Conservation (phyloP, 2,329 filamentous ascomycete species). For the Hansfordia pulvinata region DNA sequence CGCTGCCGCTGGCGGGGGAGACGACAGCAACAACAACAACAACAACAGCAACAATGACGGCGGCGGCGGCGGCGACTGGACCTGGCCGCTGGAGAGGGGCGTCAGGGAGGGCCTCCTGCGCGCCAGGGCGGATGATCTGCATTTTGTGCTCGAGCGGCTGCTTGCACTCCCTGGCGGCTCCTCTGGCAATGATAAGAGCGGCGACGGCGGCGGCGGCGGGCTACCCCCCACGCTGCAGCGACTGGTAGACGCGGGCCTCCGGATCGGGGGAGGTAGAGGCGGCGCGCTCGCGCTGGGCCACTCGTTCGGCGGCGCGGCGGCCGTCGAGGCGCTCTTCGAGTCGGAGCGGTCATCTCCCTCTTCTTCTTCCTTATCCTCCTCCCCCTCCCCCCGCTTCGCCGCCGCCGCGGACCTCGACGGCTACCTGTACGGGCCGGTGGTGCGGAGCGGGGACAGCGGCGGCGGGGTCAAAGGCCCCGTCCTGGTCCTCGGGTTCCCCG, state of each 20-base stretch:
- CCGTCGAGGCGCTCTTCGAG: slow-evolving; percentile 7
- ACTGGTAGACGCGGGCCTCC: too few relatives aligned
- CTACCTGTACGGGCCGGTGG: slow-evolving; percentile 5
- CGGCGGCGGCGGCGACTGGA: slow-evolving; percentile 8
- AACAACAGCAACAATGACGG: too few relatives aligned
- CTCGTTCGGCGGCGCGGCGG: slow-evolving; percentile 7
- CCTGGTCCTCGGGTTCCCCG: slow-evolving; percentile 6
- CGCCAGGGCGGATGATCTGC: slow-evolving; percentile 8
- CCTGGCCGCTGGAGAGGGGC: slow-evolving; percentile 4
- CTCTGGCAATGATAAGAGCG: too few relatives aligned
- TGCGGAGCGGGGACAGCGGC: slow-evolving; percentile 2
- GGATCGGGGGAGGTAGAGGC: too few relatives aligned
- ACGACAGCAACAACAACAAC: too few relatives aligned
- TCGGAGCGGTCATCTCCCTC: too few relatives aligned
- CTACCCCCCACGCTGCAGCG: slow-evolving; percentile 1
- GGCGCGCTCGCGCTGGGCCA: slow-evolving; percentile 10
- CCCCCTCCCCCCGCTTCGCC: slow-evolving; percentile 6
- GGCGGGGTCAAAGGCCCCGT: slow-evolving; percentile 7
- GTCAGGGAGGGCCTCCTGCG: slow-evolving; percentile 1
- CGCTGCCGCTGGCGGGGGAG: too few relatives aligned
- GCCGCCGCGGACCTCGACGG: slow-evolving; percentile 16
- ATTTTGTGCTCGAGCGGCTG: slow-evolving; percentile 10
- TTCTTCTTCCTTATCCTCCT: too few relatives aligned
- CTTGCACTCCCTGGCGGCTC: too few relatives aligned
- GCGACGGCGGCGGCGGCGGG: neutral